A percentile compares a stretch with the other conserved stretches of the same genome.
phyloP scores from a whole-genome alignment of 371 early-diverging fungal species.

The Mortierella sp. region DNA sequence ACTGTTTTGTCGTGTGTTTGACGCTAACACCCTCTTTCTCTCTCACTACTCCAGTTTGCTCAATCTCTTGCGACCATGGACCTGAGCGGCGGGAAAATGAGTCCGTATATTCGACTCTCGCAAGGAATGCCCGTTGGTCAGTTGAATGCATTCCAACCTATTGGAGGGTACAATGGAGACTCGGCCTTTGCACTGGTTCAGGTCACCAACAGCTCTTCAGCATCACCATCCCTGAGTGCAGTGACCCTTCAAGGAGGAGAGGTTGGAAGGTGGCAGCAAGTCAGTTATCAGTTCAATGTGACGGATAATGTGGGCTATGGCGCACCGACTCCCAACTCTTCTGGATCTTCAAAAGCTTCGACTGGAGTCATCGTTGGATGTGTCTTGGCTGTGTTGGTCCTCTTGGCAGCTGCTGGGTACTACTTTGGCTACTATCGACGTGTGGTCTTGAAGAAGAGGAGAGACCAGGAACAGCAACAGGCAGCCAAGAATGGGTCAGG shows the following conservation, averaged over 20 bases:
- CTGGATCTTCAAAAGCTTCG: neutral
- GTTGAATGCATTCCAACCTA: neutral
- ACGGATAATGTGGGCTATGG: neutral
- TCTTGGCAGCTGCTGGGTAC: neutral
- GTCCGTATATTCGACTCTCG: neutral
- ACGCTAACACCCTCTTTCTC: neutral
- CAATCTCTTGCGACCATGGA: slow-evolving; percentile 2
- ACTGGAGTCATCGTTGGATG: neutral
- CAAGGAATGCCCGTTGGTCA: neutral
- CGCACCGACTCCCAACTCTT: neutral
- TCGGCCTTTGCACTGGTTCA: slow-evolving; percentile 4
- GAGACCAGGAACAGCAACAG: neutral
- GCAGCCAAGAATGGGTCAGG: neutral
- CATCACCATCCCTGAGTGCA: neutral
- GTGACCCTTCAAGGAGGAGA: neutral
- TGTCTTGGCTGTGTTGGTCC: neutral
- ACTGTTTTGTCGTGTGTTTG: too few species aligned
- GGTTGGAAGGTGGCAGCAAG: neutral
- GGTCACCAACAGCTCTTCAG: neutral
- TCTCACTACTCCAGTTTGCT: neutral
- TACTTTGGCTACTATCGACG: slow-evolving; percentile 10
- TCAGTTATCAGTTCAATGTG: neutral
- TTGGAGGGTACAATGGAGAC: slow-evolving; percentile 2
- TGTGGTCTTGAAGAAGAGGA: neutral
- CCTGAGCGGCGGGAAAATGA: neutral